Base-by-base conservation (phyloP, 805 yeast genomes). In the Metschnikowia arizonensis region DNA sequence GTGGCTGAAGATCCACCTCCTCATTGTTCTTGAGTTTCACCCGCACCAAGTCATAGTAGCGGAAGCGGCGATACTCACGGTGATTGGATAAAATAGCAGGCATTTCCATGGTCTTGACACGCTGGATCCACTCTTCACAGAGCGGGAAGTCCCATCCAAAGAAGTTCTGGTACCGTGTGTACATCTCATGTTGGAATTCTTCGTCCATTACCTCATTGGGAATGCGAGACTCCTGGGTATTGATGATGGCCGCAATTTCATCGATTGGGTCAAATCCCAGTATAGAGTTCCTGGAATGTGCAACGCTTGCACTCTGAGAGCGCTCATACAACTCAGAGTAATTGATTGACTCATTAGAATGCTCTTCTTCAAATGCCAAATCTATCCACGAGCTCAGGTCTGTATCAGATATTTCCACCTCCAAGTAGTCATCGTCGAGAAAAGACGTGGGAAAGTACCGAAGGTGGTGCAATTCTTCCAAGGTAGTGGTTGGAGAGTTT, bases 41-140 rank as follows among this genome's bases (percentile, higher is more conserved):
- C 9, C 52, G 47, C 25, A 49, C 42, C 33, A 49, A 38, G 36
- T 49, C 52, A 29, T 49, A 49, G 35, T 45, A 40, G n/a, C 52
- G 45, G 39, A 45, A 49, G 19, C 49, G 45, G 15, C 52, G 49
- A 24, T 45, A 49, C 21, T 49, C 50, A 5, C 40, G 44, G 37
- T 40, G 41, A 15, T 32, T 30, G 25, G 44, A 36, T 14, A 33
- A 21, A 17, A 48, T 17, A 8, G 29, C 19, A 2, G 44, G 42
- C 32, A 28, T 29, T 7, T 48, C 49, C 41, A 21, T 11, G 18
- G 17, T 15, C 14, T 31, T 39, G 15, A 30, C 21, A 4, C 25
- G 26, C 23, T 29, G 34, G 8, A 39, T 19, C 42, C 42, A 39
- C 26, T 39, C 42, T 17, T 39, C 42, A 5, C 32, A 29, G 7